Percentiles rank a stretch among this genome's conserved stretches.
These are phyloP conservation scores for Debaryomyces tyrocola DNA, from an alignment of 805 yeast genomes.

Conservation along the genomic window DNA sequence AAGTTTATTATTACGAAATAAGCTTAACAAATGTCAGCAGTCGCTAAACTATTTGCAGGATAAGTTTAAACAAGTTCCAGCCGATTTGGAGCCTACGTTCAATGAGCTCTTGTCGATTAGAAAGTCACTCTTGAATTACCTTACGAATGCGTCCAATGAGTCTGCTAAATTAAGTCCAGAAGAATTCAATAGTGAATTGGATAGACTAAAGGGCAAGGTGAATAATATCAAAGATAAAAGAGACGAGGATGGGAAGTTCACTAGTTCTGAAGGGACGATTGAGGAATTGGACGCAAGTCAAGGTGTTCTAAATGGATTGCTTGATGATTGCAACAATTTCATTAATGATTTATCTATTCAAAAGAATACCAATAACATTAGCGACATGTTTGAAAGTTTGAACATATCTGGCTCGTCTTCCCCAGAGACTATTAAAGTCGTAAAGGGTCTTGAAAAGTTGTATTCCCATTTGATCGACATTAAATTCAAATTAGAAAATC, in stretches of 20 bases:
- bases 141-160: constrained; percentile 18
- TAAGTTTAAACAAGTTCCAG: constrained; percentile 43
- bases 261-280: constrained; percentile 17
- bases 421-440: constrained; percentile 4
- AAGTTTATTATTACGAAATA: constrained; percentile 58
- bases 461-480: constrained; percentile 65
- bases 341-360: constrained; percentile 64
- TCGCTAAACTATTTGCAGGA: constrained; percentile 58
- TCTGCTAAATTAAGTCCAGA: constrained; percentile 3
- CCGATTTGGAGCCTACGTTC: constrained; percentile 44
- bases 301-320: constrained; percentile 64
- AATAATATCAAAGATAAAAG: constrained; percentile 38
- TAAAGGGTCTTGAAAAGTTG: constrained; percentile 43
- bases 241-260: constrained; percentile 57
- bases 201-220: constrained; percentile 22
- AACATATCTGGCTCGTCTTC: constrained; percentile 1
- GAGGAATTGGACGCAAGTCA: constrained; percentile 27
- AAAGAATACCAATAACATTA: constrained; percentile 23
- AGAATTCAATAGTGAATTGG: constrained; percentile 13
- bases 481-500: constrained; percentile 74
- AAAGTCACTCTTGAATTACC: constrained; percentile 50
- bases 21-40: constrained; percentile 61
- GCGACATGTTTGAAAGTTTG: constrained; percentile 19
- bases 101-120: constrained; percentile 63
- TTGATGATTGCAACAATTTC: constrained; percentile 81